Evolutionary conservation across 1,139 yeast species (phyloP).

Genomic region (Debaryomyces nepalensis): DNA sequence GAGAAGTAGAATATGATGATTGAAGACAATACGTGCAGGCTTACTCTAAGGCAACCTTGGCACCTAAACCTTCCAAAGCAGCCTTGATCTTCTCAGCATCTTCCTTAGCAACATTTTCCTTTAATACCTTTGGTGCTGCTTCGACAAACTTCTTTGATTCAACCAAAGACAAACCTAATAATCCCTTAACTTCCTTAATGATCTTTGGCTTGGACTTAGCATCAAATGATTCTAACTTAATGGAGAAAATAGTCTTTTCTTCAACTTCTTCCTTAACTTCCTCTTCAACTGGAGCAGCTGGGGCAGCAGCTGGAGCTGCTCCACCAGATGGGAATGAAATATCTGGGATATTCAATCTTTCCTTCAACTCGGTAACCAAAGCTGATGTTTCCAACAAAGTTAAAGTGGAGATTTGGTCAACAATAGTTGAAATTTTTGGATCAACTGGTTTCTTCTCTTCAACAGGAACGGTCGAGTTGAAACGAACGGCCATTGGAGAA

Average conservation of each 20-base stretch:
- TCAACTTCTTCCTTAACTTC: constrained; percentile 81
- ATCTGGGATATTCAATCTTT: constrained; percentile 89
- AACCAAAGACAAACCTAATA: constrained; percentile 90
- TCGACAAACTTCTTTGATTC: constrained; percentile 98
- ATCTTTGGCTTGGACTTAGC: constrained; percentile 96
- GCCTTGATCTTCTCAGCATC: constrained; percentile 92
- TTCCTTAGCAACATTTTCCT: constrained; percentile 85
- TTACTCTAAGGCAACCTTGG: constrained; percentile 87
- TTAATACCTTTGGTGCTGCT: constrained; percentile 91
- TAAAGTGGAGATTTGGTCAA: constrained; percentile 86
- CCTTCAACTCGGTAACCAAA: constrained; percentile 81
- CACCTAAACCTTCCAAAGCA: constrained; percentile 93
- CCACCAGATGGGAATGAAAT: constrained; percentile 83
- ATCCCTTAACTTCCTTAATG: constrained; percentile 92
- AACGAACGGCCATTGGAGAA: constrained; percentile 38
- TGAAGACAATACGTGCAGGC: constrained; percentile 11
- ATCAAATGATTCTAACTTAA: constrained; percentile 92
- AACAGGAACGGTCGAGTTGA: constrained; percentile 58
- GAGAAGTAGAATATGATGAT: constrained; percentile 10
- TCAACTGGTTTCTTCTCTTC: constrained; percentile 61
- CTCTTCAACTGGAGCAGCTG: constrained; percentile 74
- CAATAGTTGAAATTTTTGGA: constrained; percentile 87
- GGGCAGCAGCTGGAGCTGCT: constrained; percentile 70
- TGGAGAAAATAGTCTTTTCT: constrained; percentile 91
- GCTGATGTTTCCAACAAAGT: constrained; percentile 89